A percentile compares a stretch with the other conserved stretches of the same genome.
Conservation (phyloP, 495 filamentous ascomycete genomes). For the Penicillium coprophilum region DNA sequence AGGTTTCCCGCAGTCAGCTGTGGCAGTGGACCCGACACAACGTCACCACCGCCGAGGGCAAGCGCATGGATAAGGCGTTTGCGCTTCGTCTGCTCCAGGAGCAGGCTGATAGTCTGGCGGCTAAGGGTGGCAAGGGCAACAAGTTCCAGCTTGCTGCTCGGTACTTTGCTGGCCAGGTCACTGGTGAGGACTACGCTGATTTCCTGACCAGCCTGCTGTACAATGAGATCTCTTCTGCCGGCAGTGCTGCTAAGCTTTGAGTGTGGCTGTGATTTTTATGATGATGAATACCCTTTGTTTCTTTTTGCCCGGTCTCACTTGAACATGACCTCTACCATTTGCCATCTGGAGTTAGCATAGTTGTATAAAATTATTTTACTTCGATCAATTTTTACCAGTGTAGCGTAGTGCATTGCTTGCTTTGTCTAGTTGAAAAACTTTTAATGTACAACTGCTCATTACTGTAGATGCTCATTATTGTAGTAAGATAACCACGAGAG, state of each 20-base stretch:
- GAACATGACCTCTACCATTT: conserved; percentile 7
- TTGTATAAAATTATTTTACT: conserved; percentile 22
- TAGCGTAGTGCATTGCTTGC: neutral
- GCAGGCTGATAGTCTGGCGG: conserved; percentile 71
- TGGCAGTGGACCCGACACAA: conserved; percentile 96
- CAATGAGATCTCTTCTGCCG: conserved; percentile 89
- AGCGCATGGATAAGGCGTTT: conserved; percentile 89
- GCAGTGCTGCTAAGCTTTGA: conserved; percentile 81
- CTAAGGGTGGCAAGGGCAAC: conserved; percentile 82
- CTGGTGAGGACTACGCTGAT: conserved; percentile 95
- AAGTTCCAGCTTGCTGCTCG: conserved; percentile 87
- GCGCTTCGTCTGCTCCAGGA: conserved; percentile 83
- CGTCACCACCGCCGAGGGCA: conserved; percentile 82
- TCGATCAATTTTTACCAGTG: neutral
- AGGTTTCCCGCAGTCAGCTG: conserved; percentile 87
- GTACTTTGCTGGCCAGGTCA: conserved; percentile 91
- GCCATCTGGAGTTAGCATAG: conserved; percentile 21
- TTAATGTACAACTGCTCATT: too few relatives aligned
- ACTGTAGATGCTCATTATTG: too few relatives aligned
- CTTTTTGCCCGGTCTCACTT: conserved; percentile 1
- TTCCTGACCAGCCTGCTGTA: conserved; percentile 95
- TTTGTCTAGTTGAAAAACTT: too few relatives aligned
- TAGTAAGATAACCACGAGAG: too few relatives aligned
- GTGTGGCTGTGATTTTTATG: conserved; percentile 10
- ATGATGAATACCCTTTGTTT: conserved; percentile 36